Percentiles rank a stretch among this genome's conserved stretches.
Conservation (phyloP, 2,329 filamentous ascomycete species). For the Fusarium sp. region DNA sequence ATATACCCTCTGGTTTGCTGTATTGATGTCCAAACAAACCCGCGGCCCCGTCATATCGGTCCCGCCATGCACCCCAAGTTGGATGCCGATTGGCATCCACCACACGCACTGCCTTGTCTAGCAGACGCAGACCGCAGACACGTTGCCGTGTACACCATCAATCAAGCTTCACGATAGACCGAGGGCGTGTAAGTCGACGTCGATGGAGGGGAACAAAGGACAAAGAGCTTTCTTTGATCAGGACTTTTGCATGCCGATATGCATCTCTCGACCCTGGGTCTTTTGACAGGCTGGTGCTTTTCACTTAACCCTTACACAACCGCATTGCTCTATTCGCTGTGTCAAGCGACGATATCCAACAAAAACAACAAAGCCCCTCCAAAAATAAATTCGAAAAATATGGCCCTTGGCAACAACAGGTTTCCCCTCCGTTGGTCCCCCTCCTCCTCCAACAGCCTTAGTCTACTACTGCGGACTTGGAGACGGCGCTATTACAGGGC, state of each 20-base stretch:
- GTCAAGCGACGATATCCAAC: conserved; percentile 32
- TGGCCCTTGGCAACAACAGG: conserved; percentile 32
- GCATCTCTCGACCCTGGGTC: conserved; percentile 21
- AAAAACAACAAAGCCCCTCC: conserved; percentile 29
- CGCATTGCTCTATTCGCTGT: conserved; percentile 33
- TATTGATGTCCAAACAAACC: conserved; percentile 48
- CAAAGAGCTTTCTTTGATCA: conserved; percentile 23
- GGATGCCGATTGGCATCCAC: conserved; percentile 45
- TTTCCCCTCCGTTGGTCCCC: conserved; percentile 36
- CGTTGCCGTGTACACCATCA: conserved; percentile 37
- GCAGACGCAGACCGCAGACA: conserved; percentile 25
- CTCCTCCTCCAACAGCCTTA: conserved; percentile 19
- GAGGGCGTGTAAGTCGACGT: conserved; percentile 29
- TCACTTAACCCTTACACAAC: conserved; percentile 36
- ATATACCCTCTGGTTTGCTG: conserved; percentile 41
- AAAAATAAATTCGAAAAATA: conserved; percentile 42
- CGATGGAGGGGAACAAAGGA: conserved; percentile 15
- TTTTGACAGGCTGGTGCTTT: conserved; percentile 22
- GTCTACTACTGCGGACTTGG: conserved; percentile 27
- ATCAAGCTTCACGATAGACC: conserved; percentile 26
- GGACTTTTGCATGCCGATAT: conserved; percentile 25
- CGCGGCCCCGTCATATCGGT: conserved; percentile 44
- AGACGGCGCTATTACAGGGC: conserved; percentile 22
- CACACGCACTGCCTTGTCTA: conserved; percentile 36
- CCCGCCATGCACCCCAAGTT: conserved; percentile 41